These are phyloP conservation scores for Alternaria sp. DNA, from an alignment of 2,329 filamentous ascomycete genomes.

Conservation along the genomic window DNA sequence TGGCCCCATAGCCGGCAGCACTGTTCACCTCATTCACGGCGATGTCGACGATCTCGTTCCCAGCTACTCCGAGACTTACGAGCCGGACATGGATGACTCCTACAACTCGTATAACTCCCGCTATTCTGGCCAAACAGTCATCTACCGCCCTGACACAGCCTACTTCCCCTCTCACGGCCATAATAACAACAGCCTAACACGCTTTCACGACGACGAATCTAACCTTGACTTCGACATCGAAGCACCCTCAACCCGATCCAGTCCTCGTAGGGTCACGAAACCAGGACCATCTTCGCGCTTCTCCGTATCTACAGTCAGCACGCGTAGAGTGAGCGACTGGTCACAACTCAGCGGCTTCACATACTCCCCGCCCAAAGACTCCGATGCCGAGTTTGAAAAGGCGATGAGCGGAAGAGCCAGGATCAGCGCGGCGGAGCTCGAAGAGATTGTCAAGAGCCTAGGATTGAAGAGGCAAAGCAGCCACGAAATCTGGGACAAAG, in stretches of 20 bases:
- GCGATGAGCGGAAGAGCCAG: not conserved
- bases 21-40: slow-evolving; percentile 6
- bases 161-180: slow-evolving; percentile 5
- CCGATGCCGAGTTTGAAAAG: not conserved
- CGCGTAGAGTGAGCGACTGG: slow-evolving; percentile 24
- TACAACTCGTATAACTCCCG: slow-evolving; percentile 8
- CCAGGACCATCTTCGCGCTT: slow-evolving; percentile 12
- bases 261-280: slow-evolving; percentile 17
- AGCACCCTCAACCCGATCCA: slow-evolving; percentile 12
- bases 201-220: slow-evolving; percentile 32
- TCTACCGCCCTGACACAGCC: slow-evolving; percentile 17
- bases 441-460: not conserved
- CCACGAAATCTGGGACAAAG: not conserved
- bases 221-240: slow-evolving; percentile 38
- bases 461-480: not conserved
- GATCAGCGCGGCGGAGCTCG: not conserved
- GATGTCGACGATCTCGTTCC: slow-evolving; percentile 5
- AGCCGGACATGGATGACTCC: not conserved
- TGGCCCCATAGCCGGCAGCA: slow-evolving; percentile 14
- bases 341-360: slow-evolving; percentile 31
- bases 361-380: slow-evolving; percentile 12
- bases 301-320: slow-evolving; percentile 6
- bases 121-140: slow-evolving; percentile 20
- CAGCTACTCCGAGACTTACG: not conserved
- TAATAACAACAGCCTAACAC: slow-evolving; percentile 1